A percentile compares a stretch with the other conserved stretches of the same genome.
phyloP scores from a whole-genome alignment of 139 green algal genomes.

The Volvox africanus region DNA sequence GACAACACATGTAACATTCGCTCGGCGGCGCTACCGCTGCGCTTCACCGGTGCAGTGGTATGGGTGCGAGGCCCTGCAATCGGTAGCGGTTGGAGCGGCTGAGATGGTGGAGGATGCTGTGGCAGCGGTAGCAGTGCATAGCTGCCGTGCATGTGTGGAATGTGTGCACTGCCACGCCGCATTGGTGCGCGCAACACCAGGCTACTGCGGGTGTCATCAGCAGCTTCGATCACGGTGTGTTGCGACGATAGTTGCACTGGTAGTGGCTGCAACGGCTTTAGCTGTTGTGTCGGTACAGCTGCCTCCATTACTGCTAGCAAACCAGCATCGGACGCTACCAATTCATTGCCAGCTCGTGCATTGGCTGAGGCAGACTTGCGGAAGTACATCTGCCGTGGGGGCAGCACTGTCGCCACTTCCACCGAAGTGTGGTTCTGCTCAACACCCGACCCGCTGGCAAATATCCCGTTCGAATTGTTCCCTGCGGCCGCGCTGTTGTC shows the following conservation, averaged over 20 bases:
- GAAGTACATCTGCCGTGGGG: background rate
- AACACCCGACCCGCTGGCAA: background rate
- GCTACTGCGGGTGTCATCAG: too few species aligned
- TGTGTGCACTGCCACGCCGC: background rate
- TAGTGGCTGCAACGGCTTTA: background rate
- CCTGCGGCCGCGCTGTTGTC: background rate
- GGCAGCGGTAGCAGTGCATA: background rate
- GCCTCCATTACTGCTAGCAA: background rate
- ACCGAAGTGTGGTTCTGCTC: background rate
- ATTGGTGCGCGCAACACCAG: background rate
- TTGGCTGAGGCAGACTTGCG: slow-evolving; percentile 15
- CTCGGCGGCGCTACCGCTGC: slow-evolving; percentile 3
- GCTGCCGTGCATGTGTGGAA: background rate
- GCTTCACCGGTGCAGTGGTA: background rate
- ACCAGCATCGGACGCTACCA: background rate
- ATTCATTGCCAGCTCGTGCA: background rate
- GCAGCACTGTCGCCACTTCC: background rate
- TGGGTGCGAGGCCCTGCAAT: background rate
- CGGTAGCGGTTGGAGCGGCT: background rate
- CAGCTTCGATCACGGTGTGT: background rate
- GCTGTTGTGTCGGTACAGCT: background rate
- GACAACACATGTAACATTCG: slow-evolving; percentile 30
- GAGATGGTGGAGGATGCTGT: background rate
- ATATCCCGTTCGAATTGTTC: background rate
- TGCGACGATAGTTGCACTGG: background rate